These are phyloP conservation scores for Aspergillus olivimuriae DNA, from an alignment of 495 filamentous ascomycete species.

Conservation along the genomic window DNA sequence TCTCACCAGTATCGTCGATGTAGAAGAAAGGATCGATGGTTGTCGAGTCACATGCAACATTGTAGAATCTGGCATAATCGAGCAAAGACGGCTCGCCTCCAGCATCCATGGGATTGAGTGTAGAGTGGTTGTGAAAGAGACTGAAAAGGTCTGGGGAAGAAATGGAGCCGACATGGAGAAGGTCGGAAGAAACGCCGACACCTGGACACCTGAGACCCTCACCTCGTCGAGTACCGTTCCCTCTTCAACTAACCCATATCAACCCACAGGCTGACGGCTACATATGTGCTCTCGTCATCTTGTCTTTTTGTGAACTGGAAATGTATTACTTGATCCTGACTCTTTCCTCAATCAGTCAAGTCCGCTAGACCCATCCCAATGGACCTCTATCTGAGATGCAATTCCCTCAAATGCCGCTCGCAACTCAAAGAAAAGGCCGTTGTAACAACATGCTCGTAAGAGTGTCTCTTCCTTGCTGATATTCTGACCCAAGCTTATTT, in stretches of 20 bases:
- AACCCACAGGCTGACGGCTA: no score
- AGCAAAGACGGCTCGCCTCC: slow-evolving; percentile 23
- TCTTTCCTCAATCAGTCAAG: no score
- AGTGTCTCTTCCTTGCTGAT: slow-evolving; percentile 6
- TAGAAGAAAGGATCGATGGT: slow-evolving; percentile 17
- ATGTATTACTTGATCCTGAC: no score
- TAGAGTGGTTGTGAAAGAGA: not conserved
- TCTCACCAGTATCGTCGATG: slow-evolving; percentile 2
- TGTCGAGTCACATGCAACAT: slow-evolving; percentile 24
- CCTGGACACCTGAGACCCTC: no score
- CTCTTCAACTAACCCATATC: no score
- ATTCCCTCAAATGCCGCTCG: slow-evolving; percentile 71
- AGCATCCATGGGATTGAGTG: slow-evolving; percentile 11
- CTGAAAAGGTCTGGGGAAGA: not conserved
- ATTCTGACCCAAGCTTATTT: slow-evolving; percentile 1
- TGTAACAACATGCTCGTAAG: slow-evolving; percentile 85
- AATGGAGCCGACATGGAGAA: no score
- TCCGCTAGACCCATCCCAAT: no score
- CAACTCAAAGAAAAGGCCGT: slow-evolving; percentile 70
- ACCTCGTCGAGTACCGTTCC: no score
- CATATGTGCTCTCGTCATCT: no score
- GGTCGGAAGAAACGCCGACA: no score
- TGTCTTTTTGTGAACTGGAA: no score
- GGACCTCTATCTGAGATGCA: slow-evolving; percentile 75
- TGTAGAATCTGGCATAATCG: slow-evolving; percentile 40